Evolutionary conservation across 1,284 basidiomycete genomes (phyloP).

Genomic region (Trametes polyzona): DNA sequence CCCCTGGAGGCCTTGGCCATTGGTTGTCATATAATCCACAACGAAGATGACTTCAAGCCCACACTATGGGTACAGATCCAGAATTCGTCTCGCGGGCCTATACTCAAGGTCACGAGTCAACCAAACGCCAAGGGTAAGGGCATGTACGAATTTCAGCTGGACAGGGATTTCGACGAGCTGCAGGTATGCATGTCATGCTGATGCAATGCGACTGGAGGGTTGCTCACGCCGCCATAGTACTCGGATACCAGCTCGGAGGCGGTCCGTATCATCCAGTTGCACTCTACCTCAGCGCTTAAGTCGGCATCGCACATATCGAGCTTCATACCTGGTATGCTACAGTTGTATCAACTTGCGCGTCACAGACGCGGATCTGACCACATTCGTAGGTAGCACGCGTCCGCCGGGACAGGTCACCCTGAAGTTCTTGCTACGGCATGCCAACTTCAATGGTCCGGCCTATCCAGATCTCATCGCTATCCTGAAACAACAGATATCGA

Average conservation of each 20-base stretch:
- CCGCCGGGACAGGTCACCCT: constrained; percentile 17
- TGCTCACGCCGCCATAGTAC: too few species aligned
- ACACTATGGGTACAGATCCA: constrained; percentile 6
- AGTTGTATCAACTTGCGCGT: too few species aligned
- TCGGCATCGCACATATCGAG: too few species aligned
- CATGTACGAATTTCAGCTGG: not conserved
- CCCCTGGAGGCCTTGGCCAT: constrained; percentile 19
- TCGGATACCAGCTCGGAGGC: too few species aligned
- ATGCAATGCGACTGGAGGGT: too few species aligned
- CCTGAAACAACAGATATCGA: constrained; percentile 8
- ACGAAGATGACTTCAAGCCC: constrained; percentile 2
- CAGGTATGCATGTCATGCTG: not conserved
- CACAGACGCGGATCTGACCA: not conserved
- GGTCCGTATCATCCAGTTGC: too few species aligned
- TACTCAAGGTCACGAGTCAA: too few species aligned
- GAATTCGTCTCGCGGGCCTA: too few species aligned
- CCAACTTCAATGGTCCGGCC: constrained; percentile 17
- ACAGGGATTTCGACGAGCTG: constrained; percentile 4
- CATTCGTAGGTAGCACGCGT: constrained; percentile 6
- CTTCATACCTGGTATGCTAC: not conserved
- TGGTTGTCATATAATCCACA: constrained; percentile 11
- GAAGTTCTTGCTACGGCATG: constrained; percentile 19
- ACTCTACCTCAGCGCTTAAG: too few species aligned
- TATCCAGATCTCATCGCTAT: constrained; percentile 17
- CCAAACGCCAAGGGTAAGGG: not conserved